These are phyloP conservation scores for Dioszegia crocea DNA, from an alignment of 768 basidiomycete genomes.

Conservation along the genomic window DNA sequence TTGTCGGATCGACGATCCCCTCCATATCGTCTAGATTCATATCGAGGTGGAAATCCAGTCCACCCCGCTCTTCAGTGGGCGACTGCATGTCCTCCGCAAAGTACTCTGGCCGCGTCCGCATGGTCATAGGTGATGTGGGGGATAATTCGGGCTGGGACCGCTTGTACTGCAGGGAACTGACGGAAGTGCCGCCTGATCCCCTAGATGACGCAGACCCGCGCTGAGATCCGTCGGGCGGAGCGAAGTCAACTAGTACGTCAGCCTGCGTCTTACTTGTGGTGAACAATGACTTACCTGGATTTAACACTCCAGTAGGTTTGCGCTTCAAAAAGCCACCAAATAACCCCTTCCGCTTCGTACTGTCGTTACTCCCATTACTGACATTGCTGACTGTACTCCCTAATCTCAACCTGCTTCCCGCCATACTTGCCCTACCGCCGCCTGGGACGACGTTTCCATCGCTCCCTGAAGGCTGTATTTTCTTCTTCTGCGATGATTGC, in stretches of 20 bases:
- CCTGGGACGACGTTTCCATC: background rate
- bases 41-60: conserved; percentile 55
- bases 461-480: background rate
- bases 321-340: conserved; percentile 34
- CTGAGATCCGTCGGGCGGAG: conserved; percentile 14
- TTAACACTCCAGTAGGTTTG: conserved; percentile 25
- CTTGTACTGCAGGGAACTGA: conserved; percentile 15
- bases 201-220: conserved; percentile 9
- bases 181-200: conserved; percentile 16
- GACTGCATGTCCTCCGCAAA: conserved; percentile 11
- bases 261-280: background rate
- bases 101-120: background rate
- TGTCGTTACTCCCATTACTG: conserved; percentile 24
- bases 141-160: conserved; percentile 9
- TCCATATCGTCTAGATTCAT: conserved; percentile 72
- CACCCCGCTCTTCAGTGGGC: background rate
- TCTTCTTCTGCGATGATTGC: background rate
- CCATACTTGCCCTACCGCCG: conserved; percentile 4
- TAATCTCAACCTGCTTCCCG: conserved; percentile 15
- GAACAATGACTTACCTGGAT: conserved; percentile 14
- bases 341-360: conserved; percentile 40
- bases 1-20: conserved; percentile 64
- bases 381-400: conserved; percentile 23
- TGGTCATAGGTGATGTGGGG: background rate
- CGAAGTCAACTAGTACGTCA: conserved; percentile 2